Percentiles rank a stretch among this genome's conserved stretches.
These are phyloP conservation scores for Xylariaceae sp. DNA, from an alignment of 2,329 filamentous ascomycete species.

Conservation along the genomic window DNA sequence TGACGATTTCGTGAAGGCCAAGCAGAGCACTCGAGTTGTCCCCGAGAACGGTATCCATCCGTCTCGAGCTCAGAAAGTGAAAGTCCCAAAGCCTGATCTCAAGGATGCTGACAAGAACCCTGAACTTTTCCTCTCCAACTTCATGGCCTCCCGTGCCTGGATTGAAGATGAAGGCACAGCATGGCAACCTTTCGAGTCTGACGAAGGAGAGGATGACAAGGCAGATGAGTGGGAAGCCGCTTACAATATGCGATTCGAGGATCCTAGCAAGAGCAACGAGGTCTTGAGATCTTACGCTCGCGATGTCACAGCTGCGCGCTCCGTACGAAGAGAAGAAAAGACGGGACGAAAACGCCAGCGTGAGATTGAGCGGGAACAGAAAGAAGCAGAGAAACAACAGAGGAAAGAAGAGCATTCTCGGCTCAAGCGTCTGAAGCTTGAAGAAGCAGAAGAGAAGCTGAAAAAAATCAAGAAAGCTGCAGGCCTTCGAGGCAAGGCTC, in stretches of 20 bases:
- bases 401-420: constrained; percentile 77
- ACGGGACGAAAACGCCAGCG: constrained; percentile 73
- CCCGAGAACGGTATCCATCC: constrained; percentile 51
- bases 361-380: constrained; percentile 71
- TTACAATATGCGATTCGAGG: constrained; percentile 95
- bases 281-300: constrained; percentile 83
- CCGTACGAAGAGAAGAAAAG: constrained; percentile 79
- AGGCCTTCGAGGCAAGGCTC: constrained; percentile 64
- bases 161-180: constrained; percentile 61
- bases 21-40: constrained; percentile 36
- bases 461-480: constrained; percentile 85
- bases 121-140: constrained; percentile 90
- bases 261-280: constrained; percentile 83
- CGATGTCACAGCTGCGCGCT: constrained; percentile 76
- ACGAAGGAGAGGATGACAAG: constrained; percentile 68
- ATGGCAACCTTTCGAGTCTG: constrained; percentile 84
- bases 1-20: constrained; percentile 73
- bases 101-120: constrained; percentile 80
- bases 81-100: constrained; percentile 60
- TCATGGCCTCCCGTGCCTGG: constrained; percentile 90
- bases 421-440: constrained; percentile 81
- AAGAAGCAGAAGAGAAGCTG: constrained; percentile 84
- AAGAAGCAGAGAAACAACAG: constrained; percentile 73
- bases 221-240: constrained; percentile 88
- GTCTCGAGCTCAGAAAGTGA: constrained; percentile 46